Base-by-base conservation (phyloP, 2,329 filamentous ascomycete genomes). In the Fusarium haematococcum region DNA sequence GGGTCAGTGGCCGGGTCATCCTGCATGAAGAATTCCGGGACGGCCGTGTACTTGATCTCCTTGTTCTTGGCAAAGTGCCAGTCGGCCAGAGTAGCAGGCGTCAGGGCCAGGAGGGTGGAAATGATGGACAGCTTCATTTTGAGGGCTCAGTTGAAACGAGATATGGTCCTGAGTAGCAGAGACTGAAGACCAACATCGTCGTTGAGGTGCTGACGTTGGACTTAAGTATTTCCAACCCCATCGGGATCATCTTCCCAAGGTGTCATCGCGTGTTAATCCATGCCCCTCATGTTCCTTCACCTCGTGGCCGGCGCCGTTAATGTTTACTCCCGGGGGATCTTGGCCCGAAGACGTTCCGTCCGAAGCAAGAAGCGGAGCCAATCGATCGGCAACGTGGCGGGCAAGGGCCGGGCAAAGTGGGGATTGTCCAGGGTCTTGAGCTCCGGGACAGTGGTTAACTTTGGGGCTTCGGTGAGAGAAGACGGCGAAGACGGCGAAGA, bases 1-100 rank as follows among this genome's bases (percentile, higher is more conserved):
- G 90, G 81, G 65, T 89, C 82, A 1, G 91, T 93, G 5, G 83
- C 77, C 0, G 84, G 77, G 25, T 92, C 87, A 77, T 93, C 91
- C 77, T 93, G 91, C 25, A 90, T 82, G 76, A 93, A 93, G 80
- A 91, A 90, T 0, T 90, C 91, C 0, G 85, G 83, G 1, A 93
- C 85, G 0, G 91, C 88, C 0, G 87, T 88, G 79, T 92, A 93
- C 67, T 88, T 87, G 78, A 91, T 86, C 65, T 88, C 85, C 43
- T 80, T 81, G 37, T 75, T 77, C 65, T 80, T 76, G 32, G 80
- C 79, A 30, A 79, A 77, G 27, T 78, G 68, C 82, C 82, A 83
- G 27, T 72, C 72, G 27, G 80, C 81, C 16, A 80, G 69, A 35
- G 73, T 77, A 33, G 66, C 64, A 6, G 81, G 77, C 23, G 79